phyloP scores from a whole-genome alignment of 1,139 yeast species.

The Scheffersomyces segobiensis region DNA sequence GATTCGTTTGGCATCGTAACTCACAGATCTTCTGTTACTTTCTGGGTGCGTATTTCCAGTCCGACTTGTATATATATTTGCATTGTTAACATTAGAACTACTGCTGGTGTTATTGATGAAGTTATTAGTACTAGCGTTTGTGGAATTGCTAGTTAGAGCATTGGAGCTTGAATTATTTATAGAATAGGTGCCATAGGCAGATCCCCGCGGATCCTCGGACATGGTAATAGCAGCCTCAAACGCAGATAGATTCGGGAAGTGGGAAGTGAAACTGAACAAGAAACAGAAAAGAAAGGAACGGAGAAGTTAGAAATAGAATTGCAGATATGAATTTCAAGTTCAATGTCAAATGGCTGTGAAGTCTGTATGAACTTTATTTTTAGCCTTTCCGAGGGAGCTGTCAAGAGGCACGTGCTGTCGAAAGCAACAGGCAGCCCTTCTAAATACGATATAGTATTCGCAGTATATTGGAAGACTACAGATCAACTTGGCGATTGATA shows the following conservation, averaged over 20 bases:
- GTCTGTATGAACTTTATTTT: background rate
- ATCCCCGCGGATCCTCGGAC: background rate
- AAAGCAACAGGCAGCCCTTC: background rate
- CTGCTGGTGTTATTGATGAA: background rate
- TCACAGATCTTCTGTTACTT: conserved; percentile 26
- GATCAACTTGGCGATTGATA: background rate
- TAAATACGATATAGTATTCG: too few relatives aligned
- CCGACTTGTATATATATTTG: background rate
- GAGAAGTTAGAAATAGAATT: background rate
- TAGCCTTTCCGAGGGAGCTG: background rate
- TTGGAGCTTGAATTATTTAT: background rate
- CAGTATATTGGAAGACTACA: background rate
- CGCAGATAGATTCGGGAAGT: background rate
- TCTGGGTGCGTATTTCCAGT: background rate
- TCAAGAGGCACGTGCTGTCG: background rate
- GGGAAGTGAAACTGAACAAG: background rate
- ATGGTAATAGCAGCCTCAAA: background rate
- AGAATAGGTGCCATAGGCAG: background rate
- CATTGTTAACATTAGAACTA: background rate
- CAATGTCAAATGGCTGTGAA: background rate
- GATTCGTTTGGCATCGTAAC: conserved; percentile 32
- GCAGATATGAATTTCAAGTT: background rate
- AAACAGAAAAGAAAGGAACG: too few relatives aligned
- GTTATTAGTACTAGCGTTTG: background rate
- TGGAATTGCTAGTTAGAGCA: background rate